Conservation (phyloP, 371 early-diverging fungal genomes). For the Zopfochytrium polystomum region DNA sequence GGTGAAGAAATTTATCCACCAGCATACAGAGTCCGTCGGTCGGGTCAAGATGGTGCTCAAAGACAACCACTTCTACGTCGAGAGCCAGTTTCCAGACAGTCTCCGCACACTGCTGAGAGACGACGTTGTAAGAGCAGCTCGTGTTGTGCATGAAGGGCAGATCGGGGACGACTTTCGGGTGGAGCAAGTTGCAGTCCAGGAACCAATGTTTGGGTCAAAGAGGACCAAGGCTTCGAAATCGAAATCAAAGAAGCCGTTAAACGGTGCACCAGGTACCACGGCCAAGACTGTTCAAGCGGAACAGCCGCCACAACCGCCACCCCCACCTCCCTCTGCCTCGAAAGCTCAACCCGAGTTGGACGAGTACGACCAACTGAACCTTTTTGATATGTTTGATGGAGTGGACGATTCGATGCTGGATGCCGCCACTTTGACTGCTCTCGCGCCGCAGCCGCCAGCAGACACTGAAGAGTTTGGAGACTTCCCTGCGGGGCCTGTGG, state of each 20-base stretch:
- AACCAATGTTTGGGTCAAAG: slow-evolving; percentile 15
- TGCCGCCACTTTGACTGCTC: too few relatives aligned
- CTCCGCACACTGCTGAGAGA: slow-evolving; percentile 85
- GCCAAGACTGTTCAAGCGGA: too few relatives aligned
- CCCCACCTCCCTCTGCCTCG: too few relatives aligned
- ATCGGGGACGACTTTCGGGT: slow-evolving; percentile 25
- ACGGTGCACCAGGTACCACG: not conserved
- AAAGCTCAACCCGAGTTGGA: too few relatives aligned
- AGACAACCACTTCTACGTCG: slow-evolving; percentile 83
- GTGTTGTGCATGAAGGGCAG: slow-evolving; percentile 42
- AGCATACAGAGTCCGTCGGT: slow-evolving; percentile 92
- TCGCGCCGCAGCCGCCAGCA: too few relatives aligned
- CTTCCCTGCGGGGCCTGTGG: too few relatives aligned
- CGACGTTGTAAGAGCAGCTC: slow-evolving; percentile 62
- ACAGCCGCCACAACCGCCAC: too few relatives aligned
- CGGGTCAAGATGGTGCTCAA: slow-evolving; percentile 97
- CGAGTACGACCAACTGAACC: too few relatives aligned
- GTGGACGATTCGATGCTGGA: too few relatives aligned
- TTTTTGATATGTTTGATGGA: too few relatives aligned
- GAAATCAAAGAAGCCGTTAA: not conserved
- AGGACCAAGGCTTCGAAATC: not conserved
- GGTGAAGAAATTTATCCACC: slow-evolving; percentile 79
- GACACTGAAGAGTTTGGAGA: too few relatives aligned
- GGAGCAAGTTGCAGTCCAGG: slow-evolving; percentile 31
- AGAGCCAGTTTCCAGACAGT: slow-evolving; percentile 74